Evolutionary conservation across 2,329 filamentous ascomycete species (phyloP).

Genomic region (Ophiostoma ulmi): DNA sequence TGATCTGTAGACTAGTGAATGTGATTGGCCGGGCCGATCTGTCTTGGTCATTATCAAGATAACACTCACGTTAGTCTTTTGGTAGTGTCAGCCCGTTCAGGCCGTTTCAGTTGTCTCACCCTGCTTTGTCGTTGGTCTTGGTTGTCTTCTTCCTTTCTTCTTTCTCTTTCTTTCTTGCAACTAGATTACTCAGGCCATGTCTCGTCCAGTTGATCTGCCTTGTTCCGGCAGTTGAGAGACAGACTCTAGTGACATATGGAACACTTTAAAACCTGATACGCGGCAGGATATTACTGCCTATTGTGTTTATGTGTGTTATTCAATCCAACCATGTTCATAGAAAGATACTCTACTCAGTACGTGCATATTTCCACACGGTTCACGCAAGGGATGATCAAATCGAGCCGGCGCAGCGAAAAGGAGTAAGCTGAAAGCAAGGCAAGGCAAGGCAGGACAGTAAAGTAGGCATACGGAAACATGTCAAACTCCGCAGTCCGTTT

Average conservation of each 20-base stretch:
- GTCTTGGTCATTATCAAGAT: neutral
- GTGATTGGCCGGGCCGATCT: constrained; percentile 16
- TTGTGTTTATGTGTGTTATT: no score
- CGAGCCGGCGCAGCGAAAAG: neutral
- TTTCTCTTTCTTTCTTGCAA: neutral
- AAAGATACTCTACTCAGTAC: no score
- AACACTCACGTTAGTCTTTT: neutral
- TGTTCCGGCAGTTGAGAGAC: no score
- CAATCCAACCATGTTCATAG: no score
- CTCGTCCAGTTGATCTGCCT: neutral
- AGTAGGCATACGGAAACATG: neutral
- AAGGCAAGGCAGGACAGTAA: neutral
- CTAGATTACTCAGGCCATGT: neutral
- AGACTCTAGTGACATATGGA: no score
- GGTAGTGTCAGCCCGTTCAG: neutral
- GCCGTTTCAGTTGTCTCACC: constrained; percentile 5
- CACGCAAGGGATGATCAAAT: neutral
- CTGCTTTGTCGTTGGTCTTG: neutral
- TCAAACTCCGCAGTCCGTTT: neutral
- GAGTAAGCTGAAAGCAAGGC: neutral
- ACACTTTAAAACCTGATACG: no score
- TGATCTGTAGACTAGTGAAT: constrained; percentile 6
- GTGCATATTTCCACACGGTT: neutral
- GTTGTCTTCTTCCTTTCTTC: neutral
- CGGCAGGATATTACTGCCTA: no score